Evolutionary conservation across 306 rosid species (phyloP), one percentile per base, ranked within the genome.

Genomic region (Cicer chorassanicum): DNA sequence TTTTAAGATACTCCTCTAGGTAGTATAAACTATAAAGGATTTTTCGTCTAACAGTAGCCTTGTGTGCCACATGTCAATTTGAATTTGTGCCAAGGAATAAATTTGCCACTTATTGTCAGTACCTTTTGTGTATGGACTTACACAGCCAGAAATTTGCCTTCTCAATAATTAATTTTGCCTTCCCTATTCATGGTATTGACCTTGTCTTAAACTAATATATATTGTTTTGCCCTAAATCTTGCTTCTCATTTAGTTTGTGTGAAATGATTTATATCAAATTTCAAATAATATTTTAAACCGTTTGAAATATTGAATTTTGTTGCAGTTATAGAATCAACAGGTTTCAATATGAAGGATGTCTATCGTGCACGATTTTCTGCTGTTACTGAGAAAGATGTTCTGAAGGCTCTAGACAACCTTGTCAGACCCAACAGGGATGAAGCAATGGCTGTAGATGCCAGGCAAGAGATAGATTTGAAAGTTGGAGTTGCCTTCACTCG

Each of bases 401-500:
- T 88, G 84, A 88, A 79, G 86, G 98, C 98, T 65, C 83, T 93
- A 88, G 92, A 86, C 78, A 91, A 82, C 81, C 98, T 93, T 76
- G 92, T 84, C 80, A 87, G 86, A 78, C 98, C 98, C 62, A 91
- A 88, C 78, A 79, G 75, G 82, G 78, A 89, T 34, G 98, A 93
- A 89, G 86, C 98, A 42, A 81, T 89, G 81, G 91, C 98, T 18
- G 98, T 93, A 78, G 98, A 93, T 82, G 98, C 97, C 64, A 93
- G 98, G 74, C 97, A 93, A 85, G 98, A 93, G 87, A 91, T 93
- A 86, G 98, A 93, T 87, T 89, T 93, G 89, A 93, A 91, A 84
- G 98, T 93, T 81, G 98, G 98, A 74, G 98, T 93, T 66, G 92
- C 98, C 68, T 93, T 93, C 51, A 93, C 98, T 45, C 96, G 98